These are phyloP conservation scores for Chondrus crispus DNA, from an alignment of 23 red algal genomes.

Conservation along the genomic window DNA sequence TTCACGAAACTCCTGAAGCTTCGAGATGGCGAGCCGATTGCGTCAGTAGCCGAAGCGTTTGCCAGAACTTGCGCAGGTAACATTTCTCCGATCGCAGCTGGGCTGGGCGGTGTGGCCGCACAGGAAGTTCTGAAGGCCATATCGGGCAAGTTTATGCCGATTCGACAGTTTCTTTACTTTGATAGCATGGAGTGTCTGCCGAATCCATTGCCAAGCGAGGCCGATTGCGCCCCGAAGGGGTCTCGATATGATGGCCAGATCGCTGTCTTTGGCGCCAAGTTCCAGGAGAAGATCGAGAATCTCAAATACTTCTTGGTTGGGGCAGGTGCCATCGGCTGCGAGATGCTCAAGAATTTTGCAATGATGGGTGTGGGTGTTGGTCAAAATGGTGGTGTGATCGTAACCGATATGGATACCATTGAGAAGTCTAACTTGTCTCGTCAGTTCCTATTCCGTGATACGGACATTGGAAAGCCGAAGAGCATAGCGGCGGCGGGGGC, in stretches of 20 bases:
- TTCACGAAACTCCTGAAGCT: constrained; percentile 73
- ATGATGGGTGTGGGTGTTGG: constrained; percentile 93
- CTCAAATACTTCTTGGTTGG: constrained; percentile 96
- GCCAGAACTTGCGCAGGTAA: constrained; percentile 74
- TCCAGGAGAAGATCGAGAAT: constrained; percentile 72
- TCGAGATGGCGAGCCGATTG: constrained; percentile 33
- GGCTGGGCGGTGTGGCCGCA: constrained; percentile 86
- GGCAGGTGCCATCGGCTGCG: constrained; percentile 95
- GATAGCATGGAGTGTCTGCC: constrained; percentile 86
- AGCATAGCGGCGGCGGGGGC: constrained; percentile 81
- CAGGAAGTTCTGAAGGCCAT: constrained; percentile 97
- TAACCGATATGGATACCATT: constrained; percentile 99
- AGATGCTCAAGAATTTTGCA: constrained; percentile 95
- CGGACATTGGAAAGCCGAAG: constrained; percentile 94
- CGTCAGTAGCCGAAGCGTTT: constrained; percentile 79
- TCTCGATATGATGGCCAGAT: constrained; percentile 97
- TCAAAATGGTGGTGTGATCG: constrained; percentile 62
- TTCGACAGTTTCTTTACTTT: constrained; percentile 92
- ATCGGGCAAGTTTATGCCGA: constrained; percentile 92
- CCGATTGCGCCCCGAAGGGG: constrained; percentile 56
- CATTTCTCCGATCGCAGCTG: constrained; percentile 86
- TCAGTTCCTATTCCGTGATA: constrained; percentile 95
- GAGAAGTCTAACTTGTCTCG: constrained; percentile 94
- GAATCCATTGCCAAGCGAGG: constrained; percentile 67
- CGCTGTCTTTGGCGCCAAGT: constrained; percentile 72